A percentile compares a stretch with the other conserved stretches of the same genome.
These are phyloP conservation scores for Chamaenerion angustifolium DNA, from an alignment of 345 rosid species.

Conservation along the genomic window DNA sequence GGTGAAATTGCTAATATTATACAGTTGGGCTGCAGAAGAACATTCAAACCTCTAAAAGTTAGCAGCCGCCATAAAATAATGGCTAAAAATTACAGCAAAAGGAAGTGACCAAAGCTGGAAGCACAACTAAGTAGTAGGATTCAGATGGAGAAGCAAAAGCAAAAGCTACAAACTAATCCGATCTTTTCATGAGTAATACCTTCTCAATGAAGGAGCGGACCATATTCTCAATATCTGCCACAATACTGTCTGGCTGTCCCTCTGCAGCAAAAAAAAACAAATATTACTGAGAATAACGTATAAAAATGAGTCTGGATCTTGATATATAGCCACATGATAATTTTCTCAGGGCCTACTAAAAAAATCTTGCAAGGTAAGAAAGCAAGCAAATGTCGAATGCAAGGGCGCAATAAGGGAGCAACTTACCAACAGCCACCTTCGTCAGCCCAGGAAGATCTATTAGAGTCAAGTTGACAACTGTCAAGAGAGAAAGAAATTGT, in stretches of 20 bases:
- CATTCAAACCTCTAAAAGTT: slow-evolving; percentile 5
- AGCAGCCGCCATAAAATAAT: too few species aligned
- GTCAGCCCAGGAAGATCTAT: slow-evolving; percentile 99
- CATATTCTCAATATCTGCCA: slow-evolving; percentile 95
- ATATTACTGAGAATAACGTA: background rate
- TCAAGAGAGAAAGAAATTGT: slow-evolving; percentile 10
- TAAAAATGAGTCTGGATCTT: background rate
- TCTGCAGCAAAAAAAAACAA: slow-evolving; percentile 26
- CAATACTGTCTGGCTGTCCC: slow-evolving; percentile 93
- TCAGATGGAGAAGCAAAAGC: background rate
- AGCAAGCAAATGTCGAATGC: background rate
- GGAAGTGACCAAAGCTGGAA: background rate
- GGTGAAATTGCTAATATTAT: slow-evolving; percentile 97
- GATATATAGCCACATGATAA: background rate
- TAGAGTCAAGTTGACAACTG: slow-evolving; percentile 96
- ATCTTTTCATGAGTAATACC: slow-evolving; percentile 28
- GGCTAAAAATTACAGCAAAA: too few species aligned
- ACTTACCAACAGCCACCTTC: slow-evolving; percentile 95
- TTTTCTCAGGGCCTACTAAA: background rate
- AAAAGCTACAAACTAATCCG: background rate
- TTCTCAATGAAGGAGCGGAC: slow-evolving; percentile 93
- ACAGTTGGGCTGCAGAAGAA: slow-evolving; percentile 76
- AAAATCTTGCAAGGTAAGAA: background rate
- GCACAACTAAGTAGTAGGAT: background rate
- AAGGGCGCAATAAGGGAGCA: background rate